Base-by-base conservation (phyloP, 2,329 filamentous ascomycete species). In the Aureobasidium pullulans region DNA sequence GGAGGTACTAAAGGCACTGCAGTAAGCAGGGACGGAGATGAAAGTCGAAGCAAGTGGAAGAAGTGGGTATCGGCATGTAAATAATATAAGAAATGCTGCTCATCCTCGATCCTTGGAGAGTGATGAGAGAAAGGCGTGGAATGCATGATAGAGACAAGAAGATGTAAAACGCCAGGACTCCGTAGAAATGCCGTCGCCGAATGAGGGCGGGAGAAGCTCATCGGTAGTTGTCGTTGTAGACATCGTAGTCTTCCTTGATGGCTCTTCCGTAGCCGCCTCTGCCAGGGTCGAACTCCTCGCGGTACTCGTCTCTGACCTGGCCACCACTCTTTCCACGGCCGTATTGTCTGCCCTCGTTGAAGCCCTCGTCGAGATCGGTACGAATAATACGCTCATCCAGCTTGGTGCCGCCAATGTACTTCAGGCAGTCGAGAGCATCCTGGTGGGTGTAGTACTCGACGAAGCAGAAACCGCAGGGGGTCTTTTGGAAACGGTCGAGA, bases 401-500 rank as follows among this genome's bases (percentile, higher is more conserved):
- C 79, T 99, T 99, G 37, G 94, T 99, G 60, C 94, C 94, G 59
- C 94, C 94, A 69, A 99, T 87, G 73, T 97, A 99, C 77, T 97
- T 99, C 86, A 99, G 87, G 76, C 93, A 97, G 73, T 99, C 94
- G 52, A 99, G 82, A 8, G 94, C 94, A 73, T 99, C 94, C 71
- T 96, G 88, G 73, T 97, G 94, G 32, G 87, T 96, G 79, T 96
- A 97, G 78, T 99, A 99, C 76, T 99, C 94, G 69, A 99, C 94
- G 71, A 99, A 99, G 80, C 94, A 99, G 81, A 99, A 99, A 42
- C 94, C 94, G 75, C 94, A 99, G 1, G 94, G 94, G 0, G 94
- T 99, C 79, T 99, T 99, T 75, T 88, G 89, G 79, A 94, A 96
- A 60, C 94, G 88, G 73, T 99, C 94, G 56, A 99, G 84, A 52